Evolutionary conservation across 164 flowering plant genomes (phyloP).

Genomic region (Buxus sempervirens): DNA sequence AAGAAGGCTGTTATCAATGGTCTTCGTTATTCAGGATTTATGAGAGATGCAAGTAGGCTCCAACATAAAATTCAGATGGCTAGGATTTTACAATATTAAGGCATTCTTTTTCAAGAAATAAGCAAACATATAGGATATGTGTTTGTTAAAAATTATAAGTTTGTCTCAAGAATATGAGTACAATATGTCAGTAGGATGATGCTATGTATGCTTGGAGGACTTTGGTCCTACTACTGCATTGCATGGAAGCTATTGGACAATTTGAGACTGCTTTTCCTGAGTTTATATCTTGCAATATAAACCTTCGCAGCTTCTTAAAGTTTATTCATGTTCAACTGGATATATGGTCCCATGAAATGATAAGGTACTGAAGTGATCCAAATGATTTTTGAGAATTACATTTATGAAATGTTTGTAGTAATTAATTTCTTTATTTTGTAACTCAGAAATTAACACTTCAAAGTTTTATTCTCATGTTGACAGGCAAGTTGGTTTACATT

Average conservation of each 20-base stretch:
- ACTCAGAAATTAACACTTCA: neutral
- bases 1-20: conserved; percentile 63
- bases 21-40: conserved; percentile 45
- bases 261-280: no score
- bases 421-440: neutral
- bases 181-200: no score
- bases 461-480: neutral
- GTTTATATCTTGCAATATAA: neutral
- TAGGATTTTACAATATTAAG: conserved; percentile 19
- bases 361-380: neutral
- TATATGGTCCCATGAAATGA: neutral
- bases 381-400: neutral
- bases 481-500: neutral
- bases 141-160: no score
- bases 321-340: neutral
- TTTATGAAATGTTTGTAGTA: neutral
- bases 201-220: no score
- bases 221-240: no score
- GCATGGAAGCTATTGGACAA: no score
- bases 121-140: neutral
- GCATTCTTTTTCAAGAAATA: neutral
- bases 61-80: conserved; percentile 35
- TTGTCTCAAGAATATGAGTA: no score
- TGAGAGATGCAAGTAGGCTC: conserved; percentile 41
- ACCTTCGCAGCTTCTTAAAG: no score